These are phyloP conservation scores for Pleurotus salmoneostramineus DNA, from an alignment of 768 basidiomycete genomes.

Conservation along the genomic window DNA sequence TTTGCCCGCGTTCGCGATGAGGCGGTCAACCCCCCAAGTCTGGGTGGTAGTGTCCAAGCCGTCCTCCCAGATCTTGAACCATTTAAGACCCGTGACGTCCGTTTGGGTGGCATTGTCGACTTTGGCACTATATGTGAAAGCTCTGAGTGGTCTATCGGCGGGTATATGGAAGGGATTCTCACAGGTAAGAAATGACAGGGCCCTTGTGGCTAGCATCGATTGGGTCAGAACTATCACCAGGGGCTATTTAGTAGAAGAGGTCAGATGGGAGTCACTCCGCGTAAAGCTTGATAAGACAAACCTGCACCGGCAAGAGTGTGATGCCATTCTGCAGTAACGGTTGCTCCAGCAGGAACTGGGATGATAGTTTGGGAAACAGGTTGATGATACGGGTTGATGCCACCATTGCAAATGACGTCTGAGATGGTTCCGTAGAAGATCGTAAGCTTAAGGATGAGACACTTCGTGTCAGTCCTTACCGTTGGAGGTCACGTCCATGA, in stretches of 20 bases:
- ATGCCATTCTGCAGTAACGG: slow-evolving; percentile 50
- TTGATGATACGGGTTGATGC: slow-evolving; percentile 50
- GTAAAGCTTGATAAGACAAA: background rate
- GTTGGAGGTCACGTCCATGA: slow-evolving; percentile 54
- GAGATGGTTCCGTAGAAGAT: background rate
- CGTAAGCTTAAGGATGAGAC: background rate
- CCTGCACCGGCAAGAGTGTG: slow-evolving; percentile 41
- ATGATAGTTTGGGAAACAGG: slow-evolving; percentile 43
- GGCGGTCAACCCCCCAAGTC: slow-evolving; percentile 43
- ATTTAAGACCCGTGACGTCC: slow-evolving; percentile 43
- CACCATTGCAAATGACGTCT: slow-evolving; percentile 52
- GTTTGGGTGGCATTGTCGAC: slow-evolving; percentile 41
- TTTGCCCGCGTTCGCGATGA: slow-evolving; percentile 46
- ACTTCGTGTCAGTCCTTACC: slow-evolving; percentile 14
- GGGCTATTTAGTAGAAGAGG: slow-evolving; percentile 10
- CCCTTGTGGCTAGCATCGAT: slow-evolving; percentile 48
- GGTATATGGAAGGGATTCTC: slow-evolving; percentile 4
- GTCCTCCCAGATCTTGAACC: slow-evolving; percentile 55
- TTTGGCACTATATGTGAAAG: slow-evolving; percentile 31
- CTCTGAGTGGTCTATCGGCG: background rate
- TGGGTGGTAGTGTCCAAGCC: slow-evolving; percentile 24
- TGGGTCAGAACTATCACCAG: slow-evolving; percentile 39
- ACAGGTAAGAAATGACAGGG: slow-evolving; percentile 30
- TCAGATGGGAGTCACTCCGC: background rate
- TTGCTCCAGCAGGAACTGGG: slow-evolving; percentile 48